A percentile compares a stretch with the other conserved stretches of the same genome.
Conservation (phyloP, 345 rosid species). For the Lenwebbia sp. region DNA sequence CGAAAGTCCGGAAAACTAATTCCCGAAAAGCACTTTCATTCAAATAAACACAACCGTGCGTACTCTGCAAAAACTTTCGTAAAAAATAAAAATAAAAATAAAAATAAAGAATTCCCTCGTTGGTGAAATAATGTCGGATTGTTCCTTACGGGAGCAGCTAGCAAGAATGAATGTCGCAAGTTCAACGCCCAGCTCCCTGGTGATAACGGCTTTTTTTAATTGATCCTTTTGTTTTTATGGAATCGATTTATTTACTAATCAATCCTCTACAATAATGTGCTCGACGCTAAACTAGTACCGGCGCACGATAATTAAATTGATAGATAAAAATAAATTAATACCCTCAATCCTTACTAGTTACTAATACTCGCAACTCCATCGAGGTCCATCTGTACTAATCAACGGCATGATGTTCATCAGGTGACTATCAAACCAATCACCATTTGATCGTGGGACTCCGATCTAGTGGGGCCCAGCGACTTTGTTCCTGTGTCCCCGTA, state of each 20-base stretch:
- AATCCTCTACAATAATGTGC: background rate
- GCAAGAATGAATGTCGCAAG: background rate
- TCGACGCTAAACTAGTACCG: background rate
- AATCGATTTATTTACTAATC: background rate
- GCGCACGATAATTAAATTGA: background rate
- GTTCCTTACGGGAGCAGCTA: background rate
- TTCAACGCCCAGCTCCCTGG: background rate
- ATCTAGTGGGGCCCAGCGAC: background rate
- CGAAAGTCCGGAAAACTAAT: too few relatives aligned
- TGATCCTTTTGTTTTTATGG: background rate
- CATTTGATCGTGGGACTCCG: background rate
- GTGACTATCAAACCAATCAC: background rate
- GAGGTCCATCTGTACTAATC: background rate
- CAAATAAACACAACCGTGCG: too few relatives aligned
- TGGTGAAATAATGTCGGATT: background rate
- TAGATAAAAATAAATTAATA: too few relatives aligned
- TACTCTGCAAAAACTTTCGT: too few relatives aligned
- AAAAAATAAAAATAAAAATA: too few relatives aligned
- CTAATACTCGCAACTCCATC: background rate
- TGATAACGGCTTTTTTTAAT: background rate
- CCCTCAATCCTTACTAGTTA: background rate
- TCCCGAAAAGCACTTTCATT: too few relatives aligned
- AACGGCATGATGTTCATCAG: background rate
- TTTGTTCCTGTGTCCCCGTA: background rate
- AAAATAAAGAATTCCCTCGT: too few relatives aligned